Conservation (phyloP, 208 protist genomes). For the Acanthamoeba divionensis region DNA sequence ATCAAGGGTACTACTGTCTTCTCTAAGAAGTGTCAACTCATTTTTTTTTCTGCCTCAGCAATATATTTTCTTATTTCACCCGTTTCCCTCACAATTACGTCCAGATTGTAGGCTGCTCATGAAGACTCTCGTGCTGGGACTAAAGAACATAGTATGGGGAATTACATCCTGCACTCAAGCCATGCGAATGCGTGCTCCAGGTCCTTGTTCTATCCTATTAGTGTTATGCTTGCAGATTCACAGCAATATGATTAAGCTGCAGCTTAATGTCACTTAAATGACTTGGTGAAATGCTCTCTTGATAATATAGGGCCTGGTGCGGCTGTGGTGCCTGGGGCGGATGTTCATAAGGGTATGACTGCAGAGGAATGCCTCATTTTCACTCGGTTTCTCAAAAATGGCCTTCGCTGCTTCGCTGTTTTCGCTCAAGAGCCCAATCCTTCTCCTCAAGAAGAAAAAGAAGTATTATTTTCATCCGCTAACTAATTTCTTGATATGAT, state of each 20-base stretch:
- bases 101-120: slow-evolving; percentile 74
- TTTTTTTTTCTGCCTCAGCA: no score
- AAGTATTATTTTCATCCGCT: background rate
- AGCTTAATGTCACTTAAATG: no score
- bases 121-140: slow-evolving; percentile 76
- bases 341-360: background rate
- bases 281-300: no score
- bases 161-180: background rate
- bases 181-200: background rate
- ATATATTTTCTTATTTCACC: background rate
- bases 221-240: background rate
- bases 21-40: no score
- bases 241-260: no score
- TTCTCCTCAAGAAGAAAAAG: slow-evolving; percentile 60
- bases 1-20: background rate
- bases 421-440: slow-evolving; percentile 53
- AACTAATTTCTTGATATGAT: background rate
- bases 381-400: slow-evolving; percentile 68
- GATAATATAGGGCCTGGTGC: background rate
- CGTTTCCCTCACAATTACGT: background rate
- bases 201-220: background rate
- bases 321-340: background rate
- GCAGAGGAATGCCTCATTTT: slow-evolving; percentile 68
- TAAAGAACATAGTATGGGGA: slow-evolving; percentile 82
- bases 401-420: slow-evolving; percentile 78